Conservation (phyloP, 352 stramenopile species). For the Pythium chondricola region DNA sequence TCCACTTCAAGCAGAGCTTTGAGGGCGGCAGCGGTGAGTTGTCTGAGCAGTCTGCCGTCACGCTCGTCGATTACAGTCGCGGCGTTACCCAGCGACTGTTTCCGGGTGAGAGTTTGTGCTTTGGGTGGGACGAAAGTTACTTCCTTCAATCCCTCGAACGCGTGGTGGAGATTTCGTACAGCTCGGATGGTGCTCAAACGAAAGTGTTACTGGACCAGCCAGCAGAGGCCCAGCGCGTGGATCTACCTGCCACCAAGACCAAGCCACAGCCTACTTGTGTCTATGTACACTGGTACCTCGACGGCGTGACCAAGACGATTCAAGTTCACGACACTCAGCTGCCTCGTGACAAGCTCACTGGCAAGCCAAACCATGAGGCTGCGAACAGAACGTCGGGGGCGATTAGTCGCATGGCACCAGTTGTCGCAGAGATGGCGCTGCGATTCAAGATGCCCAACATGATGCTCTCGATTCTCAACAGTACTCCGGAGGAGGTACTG, state of each 20-base stretch:
- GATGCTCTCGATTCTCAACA: constrained; percentile 73
- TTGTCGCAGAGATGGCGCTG: constrained; percentile 50
- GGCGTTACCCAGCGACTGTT: constrained; percentile 60
- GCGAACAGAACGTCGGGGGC: neutral
- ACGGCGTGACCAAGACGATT: constrained; percentile 79
- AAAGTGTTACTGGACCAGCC: constrained; percentile 73
- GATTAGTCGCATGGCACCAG: constrained; percentile 14
- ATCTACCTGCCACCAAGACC: constrained; percentile 38
- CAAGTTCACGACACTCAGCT: constrained; percentile 64
- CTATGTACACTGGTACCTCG: constrained; percentile 78
- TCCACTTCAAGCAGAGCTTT: constrained; percentile 82
- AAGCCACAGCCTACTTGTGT: constrained; percentile 21
- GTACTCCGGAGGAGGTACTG: constrained; percentile 60
- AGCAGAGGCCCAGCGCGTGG: constrained; percentile 52
- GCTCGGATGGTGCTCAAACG: constrained; percentile 29
- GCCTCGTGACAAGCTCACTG: constrained; percentile 56
- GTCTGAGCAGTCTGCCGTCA: constrained; percentile 33
- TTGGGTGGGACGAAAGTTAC: constrained; percentile 84
- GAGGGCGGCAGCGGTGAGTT: constrained; percentile 39
- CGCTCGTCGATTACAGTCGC: constrained; percentile 35
- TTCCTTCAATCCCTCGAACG: constrained; percentile 65
- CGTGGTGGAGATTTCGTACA: constrained; percentile 55
- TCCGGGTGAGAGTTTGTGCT: constrained; percentile 65
- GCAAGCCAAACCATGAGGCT: constrained; percentile 28
- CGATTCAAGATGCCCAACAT: constrained; percentile 54